Percentiles rank a stretch among this genome's conserved stretches.
Conservation (phyloP, 768 basidiomycete genomes). For the Russula sp. region DNA sequence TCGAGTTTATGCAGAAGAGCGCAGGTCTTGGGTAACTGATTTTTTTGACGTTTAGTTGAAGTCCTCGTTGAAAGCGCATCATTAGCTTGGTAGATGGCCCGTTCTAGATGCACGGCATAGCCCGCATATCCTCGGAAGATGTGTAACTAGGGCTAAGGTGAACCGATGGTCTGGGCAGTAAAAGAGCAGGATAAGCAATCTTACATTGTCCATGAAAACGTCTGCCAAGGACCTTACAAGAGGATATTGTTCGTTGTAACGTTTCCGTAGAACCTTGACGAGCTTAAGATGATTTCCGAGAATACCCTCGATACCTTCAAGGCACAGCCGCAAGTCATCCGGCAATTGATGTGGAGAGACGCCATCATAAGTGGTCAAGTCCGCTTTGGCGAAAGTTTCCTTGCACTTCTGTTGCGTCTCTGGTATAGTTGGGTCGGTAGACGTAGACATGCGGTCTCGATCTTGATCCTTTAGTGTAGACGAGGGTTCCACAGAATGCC, state of each 20-base stretch:
- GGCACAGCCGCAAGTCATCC: constrained; percentile 78
- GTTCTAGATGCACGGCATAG: constrained; percentile 92
- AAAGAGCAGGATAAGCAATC: constrained; percentile 33
- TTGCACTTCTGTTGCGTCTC: constrained; percentile 65
- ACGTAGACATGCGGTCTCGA: constrained; percentile 43
- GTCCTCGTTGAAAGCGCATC: constrained; percentile 61
- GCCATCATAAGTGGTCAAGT: constrained; percentile 46
- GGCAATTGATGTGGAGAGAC: constrained; percentile 80
- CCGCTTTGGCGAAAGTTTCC: constrained; percentile 51
- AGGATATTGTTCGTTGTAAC: constrained; percentile 95
- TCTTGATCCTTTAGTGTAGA: constrained; percentile 40
- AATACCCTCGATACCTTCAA: constrained; percentile 84
- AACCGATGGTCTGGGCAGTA: constrained; percentile 28
- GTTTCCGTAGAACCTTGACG: constrained; percentile 77
- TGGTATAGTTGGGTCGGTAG: constrained; percentile 33
- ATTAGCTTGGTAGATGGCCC: constrained; percentile 84
- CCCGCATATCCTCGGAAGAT: constrained; percentile 92
- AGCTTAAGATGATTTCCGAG: constrained; percentile 86
- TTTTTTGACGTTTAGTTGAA: constrained; percentile 72
- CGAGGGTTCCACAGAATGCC: constrained; percentile 51
- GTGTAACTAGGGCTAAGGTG: constrained; percentile 59
- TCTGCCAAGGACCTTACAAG: constrained; percentile 90
- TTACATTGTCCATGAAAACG: constrained; percentile 88
- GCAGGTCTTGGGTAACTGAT: constrained; percentile 78
- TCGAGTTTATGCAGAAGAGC: constrained; percentile 74